Evolutionary conservation across 2,329 filamentous ascomycete species (phyloP).

Genomic region (Sclerotinia minor): DNA sequence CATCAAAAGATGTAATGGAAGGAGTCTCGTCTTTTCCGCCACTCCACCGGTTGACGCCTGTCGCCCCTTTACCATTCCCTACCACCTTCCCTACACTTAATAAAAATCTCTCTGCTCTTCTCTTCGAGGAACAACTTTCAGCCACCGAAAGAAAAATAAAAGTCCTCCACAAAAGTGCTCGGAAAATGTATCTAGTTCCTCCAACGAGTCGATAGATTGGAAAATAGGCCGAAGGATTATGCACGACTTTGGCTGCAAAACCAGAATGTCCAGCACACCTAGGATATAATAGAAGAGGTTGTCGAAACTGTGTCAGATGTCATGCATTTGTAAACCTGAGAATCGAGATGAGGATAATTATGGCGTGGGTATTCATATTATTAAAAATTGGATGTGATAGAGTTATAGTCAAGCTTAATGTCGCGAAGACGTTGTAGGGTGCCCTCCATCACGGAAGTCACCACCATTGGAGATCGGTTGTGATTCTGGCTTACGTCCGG

Average conservation of each 20-base stretch:
- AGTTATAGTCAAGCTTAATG: conserved; percentile 30
- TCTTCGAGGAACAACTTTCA: conserved; percentile 17
- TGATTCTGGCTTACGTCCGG: conserved; percentile 39
- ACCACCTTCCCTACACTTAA: conserved; percentile 6
- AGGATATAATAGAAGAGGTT: conserved; percentile 24
- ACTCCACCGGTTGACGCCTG: conserved; percentile 15
- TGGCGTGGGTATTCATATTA: conserved; percentile 24
- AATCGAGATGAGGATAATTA: conserved; percentile 24
- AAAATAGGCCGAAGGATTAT: conserved; percentile 22
- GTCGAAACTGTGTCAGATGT: conserved; percentile 21
- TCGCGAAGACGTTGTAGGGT: conserved; percentile 35
- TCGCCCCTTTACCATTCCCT: conserved; percentile 12
- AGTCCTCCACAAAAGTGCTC: conserved; percentile 17
- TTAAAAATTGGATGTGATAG: conserved; percentile 17
- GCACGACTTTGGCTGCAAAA: conserved; percentile 25
- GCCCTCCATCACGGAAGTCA: conserved; percentile 31
- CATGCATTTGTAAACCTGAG: conserved; percentile 23
- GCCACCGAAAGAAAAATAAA: conserved; percentile 10
- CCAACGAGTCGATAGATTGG: conserved; percentile 17
- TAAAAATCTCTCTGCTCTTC: conserved; percentile 15
- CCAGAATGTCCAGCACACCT: conserved; percentile 26
- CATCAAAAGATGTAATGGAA: conserved; percentile 18
- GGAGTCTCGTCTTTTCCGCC: conserved; percentile 1
- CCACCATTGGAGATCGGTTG: conserved; percentile 28
- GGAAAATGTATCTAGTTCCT: conserved; percentile 21